Base-by-base conservation (phyloP, 75 land plant species). In the Chamaecyparis obtusa region DNA sequence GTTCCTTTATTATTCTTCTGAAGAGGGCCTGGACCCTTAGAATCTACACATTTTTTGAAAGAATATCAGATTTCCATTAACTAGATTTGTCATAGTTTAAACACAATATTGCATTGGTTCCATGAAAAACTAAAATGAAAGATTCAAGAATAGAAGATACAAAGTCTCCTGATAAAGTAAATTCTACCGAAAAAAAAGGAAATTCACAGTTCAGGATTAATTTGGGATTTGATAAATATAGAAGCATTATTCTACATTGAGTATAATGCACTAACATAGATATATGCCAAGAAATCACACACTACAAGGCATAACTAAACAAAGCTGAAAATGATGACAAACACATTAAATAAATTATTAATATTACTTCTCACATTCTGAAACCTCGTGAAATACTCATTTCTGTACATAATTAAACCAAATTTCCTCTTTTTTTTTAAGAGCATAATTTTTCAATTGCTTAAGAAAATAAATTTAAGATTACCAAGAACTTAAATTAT, bases 11-110 rank as follows among this genome's bases (percentile, higher is more conserved):
- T 30, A 55, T 84, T 51, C 13, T 84, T 2, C 21, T 35, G 67
- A 17, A 84, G 0, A 21, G 85, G 41, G 17, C 41, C 41, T 35
- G 24, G 6, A 55, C 51, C 64, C 37, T 21, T 84, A 14, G 41
- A 84, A 84, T 49, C 67, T 84, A 60, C 85, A 84, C 57, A 84
- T 55, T 30, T 35, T 54, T 33, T 81, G 21, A 81, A 72, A 32
- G 33, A 33, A 1, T 33, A 72, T 72, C 44, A 46, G 43, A 7
- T 43, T 46, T 27, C 14, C 51, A 46, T 44, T 81, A 1, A 80
- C 48, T 24, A 6, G 43, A 24, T 30, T 33, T 33, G 36, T 32
- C 44, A 27, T 27, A 7, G 83, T 41, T 44, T 44, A 81, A 3
- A 81, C 30, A 81, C 83, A 24, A n/a, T 81, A 24, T 39, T 24